These are phyloP conservation scores for Phytophthora constricta DNA, from an alignment of 352 stramenopile genomes.

Conservation along the genomic window DNA sequence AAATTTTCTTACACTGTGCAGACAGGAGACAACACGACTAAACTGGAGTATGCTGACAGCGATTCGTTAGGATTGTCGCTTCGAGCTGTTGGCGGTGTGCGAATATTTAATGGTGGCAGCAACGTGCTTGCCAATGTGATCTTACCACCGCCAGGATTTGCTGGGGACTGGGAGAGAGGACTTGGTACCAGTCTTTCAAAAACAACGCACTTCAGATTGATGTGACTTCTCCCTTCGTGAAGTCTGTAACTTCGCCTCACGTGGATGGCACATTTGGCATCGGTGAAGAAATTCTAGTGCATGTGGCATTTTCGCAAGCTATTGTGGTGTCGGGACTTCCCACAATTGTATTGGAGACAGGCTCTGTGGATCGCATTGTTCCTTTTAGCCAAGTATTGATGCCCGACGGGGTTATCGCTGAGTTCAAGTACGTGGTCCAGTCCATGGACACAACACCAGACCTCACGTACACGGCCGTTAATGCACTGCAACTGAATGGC, in stretches of 20 bases:
- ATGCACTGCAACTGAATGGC: constrained; percentile 61
- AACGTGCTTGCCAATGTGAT: constrained; percentile 43
- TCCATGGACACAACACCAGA: constrained; percentile 71
- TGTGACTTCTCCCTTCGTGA: constrained; percentile 54
- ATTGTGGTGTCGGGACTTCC: constrained; percentile 64
- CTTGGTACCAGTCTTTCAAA: constrained; percentile 65
- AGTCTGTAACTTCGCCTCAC: constrained; percentile 60
- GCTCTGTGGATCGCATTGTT: constrained; percentile 64
- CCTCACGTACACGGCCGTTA: constrained; percentile 61
- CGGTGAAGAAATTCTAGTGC: constrained; percentile 71
- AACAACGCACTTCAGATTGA: constrained; percentile 63
- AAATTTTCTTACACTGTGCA: constrained; percentile 73
- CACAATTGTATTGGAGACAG: constrained; percentile 72
- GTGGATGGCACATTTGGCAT: constrained; percentile 74
- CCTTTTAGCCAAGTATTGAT: constrained; percentile 56
- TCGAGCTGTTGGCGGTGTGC: constrained; percentile 12
- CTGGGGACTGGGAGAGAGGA: constrained; percentile 66
- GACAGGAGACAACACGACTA: constrained; percentile 57
- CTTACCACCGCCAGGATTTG: constrained; percentile 55
- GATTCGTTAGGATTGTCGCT: constrained; percentile 62
- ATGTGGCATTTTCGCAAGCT: constrained; percentile 75
- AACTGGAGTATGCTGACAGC: constrained; percentile 74
- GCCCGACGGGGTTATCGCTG: constrained; percentile 42
- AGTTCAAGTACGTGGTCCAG: constrained; percentile 83
- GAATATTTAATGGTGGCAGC: constrained; percentile 51